phyloP scores from a whole-genome alignment of 306 rosid genomes.

The Canavalia gladiata region DNA sequence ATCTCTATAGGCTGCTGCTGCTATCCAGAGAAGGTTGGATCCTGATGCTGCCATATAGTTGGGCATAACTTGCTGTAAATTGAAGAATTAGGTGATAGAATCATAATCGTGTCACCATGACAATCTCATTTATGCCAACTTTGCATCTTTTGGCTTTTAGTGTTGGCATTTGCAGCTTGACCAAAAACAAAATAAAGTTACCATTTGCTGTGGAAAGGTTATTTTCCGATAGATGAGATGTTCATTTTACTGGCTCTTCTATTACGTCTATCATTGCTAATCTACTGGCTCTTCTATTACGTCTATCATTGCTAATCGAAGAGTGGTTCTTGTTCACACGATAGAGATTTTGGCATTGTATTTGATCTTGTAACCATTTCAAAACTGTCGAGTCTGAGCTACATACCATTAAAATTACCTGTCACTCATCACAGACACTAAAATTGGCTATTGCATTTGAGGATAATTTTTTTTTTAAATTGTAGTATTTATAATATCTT shows the following conservation, averaged over 20 bases:
- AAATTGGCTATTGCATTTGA: neutral
- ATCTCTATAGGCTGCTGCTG: slow-evolving; percentile 87
- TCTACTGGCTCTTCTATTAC: neutral
- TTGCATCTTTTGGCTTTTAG: slow-evolving; percentile 15
- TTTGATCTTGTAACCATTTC: slow-evolving; percentile 9
- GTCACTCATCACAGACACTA: neutral
- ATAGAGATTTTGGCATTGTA: slow-evolving; percentile 6
- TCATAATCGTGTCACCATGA: slow-evolving; percentile 21
- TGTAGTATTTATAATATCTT: too few relatives aligned
- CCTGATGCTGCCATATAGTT: slow-evolving; percentile 78
- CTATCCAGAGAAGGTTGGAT: slow-evolving; percentile 95
- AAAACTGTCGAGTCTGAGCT: slow-evolving; percentile 17
- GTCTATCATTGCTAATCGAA: neutral
- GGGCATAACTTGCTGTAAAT: slow-evolving; percentile 25
- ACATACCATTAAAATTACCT: slow-evolving; percentile 28
- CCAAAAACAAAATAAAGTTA: neutral
- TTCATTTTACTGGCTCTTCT: neutral
- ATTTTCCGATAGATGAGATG: slow-evolving; percentile 14
- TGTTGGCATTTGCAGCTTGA: neutral
- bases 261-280: neutral
- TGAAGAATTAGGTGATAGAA: slow-evolving; percentile 28
- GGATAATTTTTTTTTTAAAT: too few relatives aligned
- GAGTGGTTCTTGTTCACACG: slow-evolving; percentile 5
- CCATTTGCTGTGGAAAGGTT: neutral
- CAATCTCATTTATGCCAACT: slow-evolving; percentile 35